Evolutionary conservation across 2,329 filamentous ascomycete genomes (phyloP), one percentile per base, ranked within the genome.

Genomic region (Pseudogymnoascus sp.): DNA sequence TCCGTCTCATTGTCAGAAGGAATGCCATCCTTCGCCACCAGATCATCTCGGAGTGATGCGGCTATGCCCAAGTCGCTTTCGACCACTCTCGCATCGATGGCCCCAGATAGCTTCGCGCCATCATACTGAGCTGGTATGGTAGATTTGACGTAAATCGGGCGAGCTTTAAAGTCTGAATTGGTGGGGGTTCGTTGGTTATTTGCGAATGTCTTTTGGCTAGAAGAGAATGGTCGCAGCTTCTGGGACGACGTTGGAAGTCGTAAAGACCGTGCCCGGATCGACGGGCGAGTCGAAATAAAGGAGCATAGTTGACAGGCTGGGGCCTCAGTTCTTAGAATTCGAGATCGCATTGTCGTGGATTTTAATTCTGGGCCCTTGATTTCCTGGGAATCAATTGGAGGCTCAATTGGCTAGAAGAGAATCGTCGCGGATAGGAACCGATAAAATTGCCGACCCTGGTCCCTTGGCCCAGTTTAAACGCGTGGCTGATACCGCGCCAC

Each of bases 271-370:
- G 50, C 38, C 21, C 38, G 35, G n/a, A 38, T 31, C 28, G 60
- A 53, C 12, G 60, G 38, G 37, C 66, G 65, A 59, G 66, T 59
- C 59, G 65, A 63, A 28, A 76, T 67, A 65, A 74, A 73, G 61
- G 78, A 69, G 69, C 79, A 82, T 60, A 76, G 72, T 61, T 77
- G 77, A 72, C 80, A 81, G 62, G 80, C 66, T 63, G 77, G 74
- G 67, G 62, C 64, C 50, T 68, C 67, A 44, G 70, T 69, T 28
- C 67, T 68, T n/a, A 73, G 61, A 59, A 66, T 69, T 63, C 73
- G 70, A 70, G 73, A 73, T 59, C 76, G 77, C 77, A 80, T 80
- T n/a, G 65, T 60, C n/a, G 59, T 4, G 33, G 50, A 56, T 33
- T 33, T 33, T 56, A 56, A 18, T 56, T 18, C 11, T 50, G 23